These are phyloP conservation scores for Cenchrus purpureus DNA, from an alignment of 176 grass and related monocot species.

Conservation along the genomic window DNA sequence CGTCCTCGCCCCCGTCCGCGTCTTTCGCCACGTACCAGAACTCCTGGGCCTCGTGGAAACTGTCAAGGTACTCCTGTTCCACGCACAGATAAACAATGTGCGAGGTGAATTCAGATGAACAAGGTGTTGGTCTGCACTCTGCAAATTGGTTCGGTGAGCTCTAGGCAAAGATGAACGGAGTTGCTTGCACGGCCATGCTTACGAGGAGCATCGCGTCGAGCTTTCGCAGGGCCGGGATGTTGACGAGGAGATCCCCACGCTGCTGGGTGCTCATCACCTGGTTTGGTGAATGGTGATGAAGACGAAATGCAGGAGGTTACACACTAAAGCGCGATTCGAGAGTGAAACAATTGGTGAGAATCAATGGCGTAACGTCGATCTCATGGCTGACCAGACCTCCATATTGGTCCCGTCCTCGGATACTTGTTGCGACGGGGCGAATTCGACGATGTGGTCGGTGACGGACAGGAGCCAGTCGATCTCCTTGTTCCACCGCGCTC, in stretches of 20 bases:
- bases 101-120: neutral
- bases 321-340: neutral
- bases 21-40: constrained; percentile 70
- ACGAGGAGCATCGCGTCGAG: constrained; percentile 88
- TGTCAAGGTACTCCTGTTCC: constrained; percentile 71
- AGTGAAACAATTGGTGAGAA: neutral
- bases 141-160: neutral
- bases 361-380: neutral
- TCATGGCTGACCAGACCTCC: constrained; percentile 64
- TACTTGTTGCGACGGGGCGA: constrained; percentile 64
- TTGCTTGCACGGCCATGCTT: constrained; percentile 16
- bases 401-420: constrained; percentile 63
- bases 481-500: constrained; percentile 75
- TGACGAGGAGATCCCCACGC: constrained; percentile 77
- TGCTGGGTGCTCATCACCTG: constrained; percentile 88
- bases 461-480: constrained; percentile 80
- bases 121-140: neutral
- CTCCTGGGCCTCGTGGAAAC: constrained; percentile 56
- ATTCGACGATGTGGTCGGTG: constrained; percentile 80
- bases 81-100: neutral
- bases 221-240: constrained; percentile 79
- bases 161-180: neutral
- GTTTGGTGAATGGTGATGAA: neutral
- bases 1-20: constrained; percentile 28
- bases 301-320: neutral